Evolutionary conservation across 495 filamentous ascomycete genomes (phyloP), one percentile per base, ranked within the genome.

Genomic region (Penicillium canariense): DNA sequence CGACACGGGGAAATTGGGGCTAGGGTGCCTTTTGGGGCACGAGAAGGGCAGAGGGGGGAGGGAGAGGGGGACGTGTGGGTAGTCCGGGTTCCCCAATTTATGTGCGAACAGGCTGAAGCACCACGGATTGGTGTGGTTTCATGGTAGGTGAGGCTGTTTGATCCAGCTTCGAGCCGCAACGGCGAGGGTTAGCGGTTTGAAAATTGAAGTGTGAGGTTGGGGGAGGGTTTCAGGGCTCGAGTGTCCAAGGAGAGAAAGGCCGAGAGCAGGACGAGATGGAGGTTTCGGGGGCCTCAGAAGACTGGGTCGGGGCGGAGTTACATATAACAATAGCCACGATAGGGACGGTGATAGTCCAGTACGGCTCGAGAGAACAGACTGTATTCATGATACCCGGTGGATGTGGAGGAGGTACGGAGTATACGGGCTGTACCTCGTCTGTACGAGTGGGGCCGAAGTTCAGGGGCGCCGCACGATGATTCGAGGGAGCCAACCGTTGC

Each of bases 71-170:
- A 50, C 48, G 40, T 11, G 32, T 28, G 46, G n/a, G 25, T 52
- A 52, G 46, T 44, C 18, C 9, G 45, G 27, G 6, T 23, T n/a
- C 55, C 43, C 26, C 48, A 54, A 54, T 38, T 55, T 55, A 60
- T 25, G 51, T 56, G 54, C 54, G 42, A 44, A 42, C 28, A 48
- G 34, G 34, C 47, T 22, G 48, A 51, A 54, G 42, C 44, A 50
- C 34, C 34, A 45, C 18, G 48, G 26, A 61, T 56, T 54, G 59
- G 54, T 44, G 27, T 26, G 44, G 56, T 59, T 56, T 62, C 60
- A 62, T 62, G 52, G 45, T 58, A 52, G 5, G 17, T 32, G 25
- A 47, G 28, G 30, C 27, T 43, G 31, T n/a, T 18, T 48, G 23
- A 48, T 30, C 46, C 30, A 18, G 23, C 22, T 25, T 48, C 46